Evolutionary conservation across 1,284 basidiomycete species (phyloP).

Genomic region (Cryptococcus deneoformans): DNA sequence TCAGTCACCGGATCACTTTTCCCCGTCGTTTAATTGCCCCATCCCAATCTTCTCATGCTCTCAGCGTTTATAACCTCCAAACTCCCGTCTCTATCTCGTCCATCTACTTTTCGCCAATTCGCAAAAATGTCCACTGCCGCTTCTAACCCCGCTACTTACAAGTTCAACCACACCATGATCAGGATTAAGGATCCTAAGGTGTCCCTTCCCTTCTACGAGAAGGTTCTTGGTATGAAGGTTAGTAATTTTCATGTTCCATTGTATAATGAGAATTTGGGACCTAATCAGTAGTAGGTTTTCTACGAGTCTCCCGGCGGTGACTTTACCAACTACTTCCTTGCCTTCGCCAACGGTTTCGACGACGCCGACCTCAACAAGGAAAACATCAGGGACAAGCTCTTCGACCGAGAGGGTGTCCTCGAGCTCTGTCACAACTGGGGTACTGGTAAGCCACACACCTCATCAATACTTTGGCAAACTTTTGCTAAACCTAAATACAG

Average conservation of each 20-base stretch:
- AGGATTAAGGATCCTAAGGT: constrained; percentile 81
- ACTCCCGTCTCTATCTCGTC: neutral
- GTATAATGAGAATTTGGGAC: neutral
- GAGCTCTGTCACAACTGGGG: constrained; percentile 90
- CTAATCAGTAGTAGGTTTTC: constrained; percentile 25
- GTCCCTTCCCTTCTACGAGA: constrained; percentile 67
- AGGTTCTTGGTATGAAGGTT: constrained; percentile 80
- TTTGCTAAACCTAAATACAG: constrained; percentile 11
- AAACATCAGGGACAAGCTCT: constrained; percentile 35
- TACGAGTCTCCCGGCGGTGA: constrained; percentile 42
- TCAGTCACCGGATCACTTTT: no score
- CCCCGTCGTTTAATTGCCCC: neutral
- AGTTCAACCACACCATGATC: constrained; percentile 71
- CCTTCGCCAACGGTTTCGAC: constrained; percentile 38
- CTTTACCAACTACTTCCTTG: constrained; percentile 50
- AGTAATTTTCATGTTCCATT: constrained; percentile 1
- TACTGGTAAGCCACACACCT: constrained; percentile 55
- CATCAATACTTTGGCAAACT: neutral
- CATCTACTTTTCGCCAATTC: neutral
- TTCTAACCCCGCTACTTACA: constrained; percentile 35
- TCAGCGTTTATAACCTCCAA: neutral
- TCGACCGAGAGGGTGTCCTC: constrained; percentile 56
- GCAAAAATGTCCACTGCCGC: constrained; percentile 27
- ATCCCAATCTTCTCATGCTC: neutral
- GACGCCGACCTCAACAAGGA: constrained; percentile 37